Conservation (phyloP, 2,329 filamentous ascomycete species). For the Paecilomyces formosus region DNA sequence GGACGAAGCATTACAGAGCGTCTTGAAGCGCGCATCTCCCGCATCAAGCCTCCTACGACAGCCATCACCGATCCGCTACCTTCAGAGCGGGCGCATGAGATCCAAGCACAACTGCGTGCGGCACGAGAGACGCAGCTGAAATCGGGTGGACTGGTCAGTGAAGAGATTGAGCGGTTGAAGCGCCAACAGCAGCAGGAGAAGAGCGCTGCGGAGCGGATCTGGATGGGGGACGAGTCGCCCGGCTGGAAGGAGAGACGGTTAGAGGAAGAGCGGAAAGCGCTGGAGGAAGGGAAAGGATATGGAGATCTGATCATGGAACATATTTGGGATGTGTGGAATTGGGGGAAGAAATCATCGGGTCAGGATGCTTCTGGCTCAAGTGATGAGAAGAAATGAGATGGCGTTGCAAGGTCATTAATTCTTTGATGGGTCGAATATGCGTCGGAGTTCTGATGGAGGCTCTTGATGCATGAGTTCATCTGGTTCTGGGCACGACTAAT, state of each 20-base stretch:
- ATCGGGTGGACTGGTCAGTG: conserved; percentile 10
- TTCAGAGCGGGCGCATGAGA: conserved; percentile 24
- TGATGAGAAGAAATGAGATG: conserved; percentile 9
- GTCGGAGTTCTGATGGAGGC: not conserved
- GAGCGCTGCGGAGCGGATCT: conserved; percentile 22
- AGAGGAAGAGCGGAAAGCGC: conserved; percentile 34
- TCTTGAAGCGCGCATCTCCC: conserved; percentile 18
- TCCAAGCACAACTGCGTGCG: conserved; percentile 23
- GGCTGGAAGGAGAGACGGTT: conserved; percentile 38
- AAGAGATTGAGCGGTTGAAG: conserved; percentile 27
- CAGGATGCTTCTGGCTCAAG: conserved; percentile 9
- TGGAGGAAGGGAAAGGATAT: conserved; percentile 37
- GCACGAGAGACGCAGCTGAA: conserved; percentile 19
- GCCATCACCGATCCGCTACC: conserved; percentile 16
- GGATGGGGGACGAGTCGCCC: conserved; percentile 34
- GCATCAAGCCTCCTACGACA: conserved; percentile 12
- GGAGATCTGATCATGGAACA: conserved; percentile 39
- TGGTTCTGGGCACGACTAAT: too few relatives aligned
- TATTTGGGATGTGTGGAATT: conserved; percentile 41
- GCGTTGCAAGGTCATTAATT: too few relatives aligned
- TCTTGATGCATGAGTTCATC: too few relatives aligned
- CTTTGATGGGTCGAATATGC: too few relatives aligned
- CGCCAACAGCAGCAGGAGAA: conserved; percentile 21
- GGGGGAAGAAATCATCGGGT: conserved; percentile 19
- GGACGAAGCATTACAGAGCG: conserved; percentile 27